Evolutionary conservation across 345 rosid species (phyloP), one percentile per base, ranked within the genome.

Genomic region (Psidium guajava): DNA sequence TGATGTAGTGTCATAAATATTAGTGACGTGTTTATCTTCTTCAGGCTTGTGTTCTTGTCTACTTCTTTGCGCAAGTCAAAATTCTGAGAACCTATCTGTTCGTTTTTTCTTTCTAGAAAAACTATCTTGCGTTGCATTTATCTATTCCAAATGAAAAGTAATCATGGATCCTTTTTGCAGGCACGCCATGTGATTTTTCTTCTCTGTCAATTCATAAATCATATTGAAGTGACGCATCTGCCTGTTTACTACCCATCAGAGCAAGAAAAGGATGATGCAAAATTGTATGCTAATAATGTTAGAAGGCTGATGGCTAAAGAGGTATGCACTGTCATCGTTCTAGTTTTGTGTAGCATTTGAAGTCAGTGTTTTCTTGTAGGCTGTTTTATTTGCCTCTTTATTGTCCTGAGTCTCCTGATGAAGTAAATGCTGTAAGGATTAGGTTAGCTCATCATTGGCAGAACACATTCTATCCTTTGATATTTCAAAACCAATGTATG

Each of bases 181-280:
- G 94, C 86, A 49, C 98, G 98, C 28, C 99, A 97, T 93, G 91
- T 96, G 82, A 40, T 96, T 84, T 90, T 94, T 84, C 99, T 97
- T 84, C 93, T 97, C 8, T 96, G 98, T 88, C 99, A 97, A 87
- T 93, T 97, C n/a, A 86, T 93, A 85, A 97, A 97, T 89, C 92
- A 93, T 91, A 87, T 97, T 82, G 99, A 96, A 88, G 99, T 96
- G 73, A 89, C 86, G 49, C 89, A 89, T 73, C 91, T 97, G 86
- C 98, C 99, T 82, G 92, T 93, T 80, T 97, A 97, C 94, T 89
- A 88, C 89, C 99, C 99, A 3, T 93, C 98, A 74, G 95, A 96
- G 85, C 93, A 93, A 91, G 99, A 97, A 93, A 95, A 93, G 85
- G 95, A 92, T 84, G 95, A 97, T 86, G 92, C 98, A 21, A 97